phyloP scores from a whole-genome alignment of 352 stramenopile species.

The Globisporangium abappressorium region DNA sequence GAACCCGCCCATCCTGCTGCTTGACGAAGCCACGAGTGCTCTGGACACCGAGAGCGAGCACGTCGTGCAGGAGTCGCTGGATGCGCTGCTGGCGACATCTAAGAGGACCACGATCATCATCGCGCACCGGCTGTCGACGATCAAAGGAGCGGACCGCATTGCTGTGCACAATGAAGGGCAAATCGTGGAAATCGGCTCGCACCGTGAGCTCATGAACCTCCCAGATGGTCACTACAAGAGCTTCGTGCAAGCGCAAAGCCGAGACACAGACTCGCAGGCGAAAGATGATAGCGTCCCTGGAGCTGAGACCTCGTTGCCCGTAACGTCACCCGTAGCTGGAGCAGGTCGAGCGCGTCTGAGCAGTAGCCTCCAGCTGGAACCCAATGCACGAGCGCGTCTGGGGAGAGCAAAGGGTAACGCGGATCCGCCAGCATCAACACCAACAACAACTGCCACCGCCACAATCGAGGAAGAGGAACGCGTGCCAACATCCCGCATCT shows the following conservation, averaged over 20 bases:
- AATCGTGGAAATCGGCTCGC: constrained; percentile 92
- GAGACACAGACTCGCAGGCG: constrained; percentile 10
- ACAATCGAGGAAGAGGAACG: constrained; percentile 19
- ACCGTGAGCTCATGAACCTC: constrained; percentile 85
- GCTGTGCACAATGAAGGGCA: constrained; percentile 90
- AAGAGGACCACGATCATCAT: constrained; percentile 40
- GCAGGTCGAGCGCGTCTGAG: neutral
- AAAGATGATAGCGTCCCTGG: neutral
- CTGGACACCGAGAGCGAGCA: constrained; percentile 74
- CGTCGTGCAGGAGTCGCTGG: constrained; percentile 68
- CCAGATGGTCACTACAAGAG: constrained; percentile 41
- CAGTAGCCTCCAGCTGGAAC: neutral
- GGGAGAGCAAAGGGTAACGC: neutral
- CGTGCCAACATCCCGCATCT: constrained; percentile 35
- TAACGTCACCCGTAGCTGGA: neutral
- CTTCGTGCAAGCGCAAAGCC: constrained; percentile 27
- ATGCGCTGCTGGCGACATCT: constrained; percentile 33
- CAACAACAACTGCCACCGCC: neutral
- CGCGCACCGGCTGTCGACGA: constrained; percentile 93
- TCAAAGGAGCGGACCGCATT: constrained; percentile 94
- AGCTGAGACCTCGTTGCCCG: neutral
- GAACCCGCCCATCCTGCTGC: constrained; percentile 83
- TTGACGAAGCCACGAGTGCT: constrained; percentile 13
- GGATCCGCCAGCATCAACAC: neutral
- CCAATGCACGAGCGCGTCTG: neutral